Evolutionary conservation across 345 rosid species (phyloP), one percentile per base, ranked within the genome.

Genomic region (Euphorbia tirucalli): DNA sequence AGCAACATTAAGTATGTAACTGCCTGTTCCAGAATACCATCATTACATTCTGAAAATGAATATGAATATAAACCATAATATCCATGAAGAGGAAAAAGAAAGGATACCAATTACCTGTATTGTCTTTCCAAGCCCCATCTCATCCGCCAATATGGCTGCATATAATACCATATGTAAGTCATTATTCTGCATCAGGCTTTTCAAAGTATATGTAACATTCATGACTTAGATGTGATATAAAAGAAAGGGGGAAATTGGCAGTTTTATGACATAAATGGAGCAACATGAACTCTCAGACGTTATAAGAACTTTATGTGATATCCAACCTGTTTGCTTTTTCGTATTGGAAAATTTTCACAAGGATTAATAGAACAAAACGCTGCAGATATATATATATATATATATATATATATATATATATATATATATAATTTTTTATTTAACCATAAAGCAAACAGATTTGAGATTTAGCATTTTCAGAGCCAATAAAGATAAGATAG

Each of bases 91-190:
- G 22, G 61, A 55, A 22, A 64, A 48, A 65, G 25, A 59, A 71
- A 56, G 32, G 58, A 76, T 48, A 27, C 9, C 69, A 30, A 43
- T 74, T 56, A 95, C 99, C 99, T 95, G 98, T 79, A 95, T 86
- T 69, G 99, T 95, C 88, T 93, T 95, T 71, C 99, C 97, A 49
- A 95, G 96, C 78, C 99, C 97, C 99, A 89, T 95, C 88, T 95
- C 98, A 80, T 93, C 98, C 9, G 97, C 98, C 81, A 93, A 83
- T 85, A 92, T 88, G 77, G 99, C 99, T 92, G 88, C 89, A 88
- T 27, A 27, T 27, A 62, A 75, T 16, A 74, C 55, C 15, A 81
- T 77, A 83, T 43, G 32, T 59, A 59, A 66, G 74, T 66, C 73
- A 77, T 30, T 69, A 80, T 9, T 55, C 1, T 52, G 44, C 56